Base-by-base conservation (phyloP, 768 basidiomycete genomes). In the Suillus variegatus region DNA sequence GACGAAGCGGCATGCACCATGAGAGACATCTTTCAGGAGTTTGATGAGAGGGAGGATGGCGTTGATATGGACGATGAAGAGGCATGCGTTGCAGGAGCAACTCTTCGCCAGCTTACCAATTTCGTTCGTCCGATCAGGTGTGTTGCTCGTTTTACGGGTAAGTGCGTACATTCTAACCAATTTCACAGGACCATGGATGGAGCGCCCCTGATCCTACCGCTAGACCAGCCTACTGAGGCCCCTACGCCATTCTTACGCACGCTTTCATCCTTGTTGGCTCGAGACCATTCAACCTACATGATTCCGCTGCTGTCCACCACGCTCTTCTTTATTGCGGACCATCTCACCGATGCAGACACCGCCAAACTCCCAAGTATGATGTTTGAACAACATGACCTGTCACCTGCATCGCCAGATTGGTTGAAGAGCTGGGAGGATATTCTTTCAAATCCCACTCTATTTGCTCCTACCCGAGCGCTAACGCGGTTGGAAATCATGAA, bases 351-450 rank as follows among this genome's bases (percentile, higher is more conserved):
- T 67, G 71, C 73, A 18, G 89, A 92, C 72, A 89, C 90, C 0
- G 84, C 86, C 0, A 82, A 82, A 61, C 80, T 92, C 3, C 85
- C 91, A 9, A 71, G 72, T 13, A 77, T 86, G 61, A 90, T 94
- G 88, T 78, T 82, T 44, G 86, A 87, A 54, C 86, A 90, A 64
- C 86, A 90, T 67, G 84, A 86, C 57, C 81, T 93, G 40, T 88
- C 86, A 3, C 92, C 92, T 1, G 89, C 89, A 13, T 87, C 88
- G 1, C 85, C 88, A 0, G 83, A 86, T 6, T 94, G 92, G 92
- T 74, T 93, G 35, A 77, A 77, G 20, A 88, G 89, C 71, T 93
- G 92, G 92, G 74, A 80, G 44, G 81, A 69, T 44, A 77, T 92
- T 7, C 73, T 92, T 16, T 77, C 75, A n/a, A 86, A 86, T 65